Base-by-base conservation (phyloP, 495 filamentous ascomycete genomes). In the Halenospora varia region DNA sequence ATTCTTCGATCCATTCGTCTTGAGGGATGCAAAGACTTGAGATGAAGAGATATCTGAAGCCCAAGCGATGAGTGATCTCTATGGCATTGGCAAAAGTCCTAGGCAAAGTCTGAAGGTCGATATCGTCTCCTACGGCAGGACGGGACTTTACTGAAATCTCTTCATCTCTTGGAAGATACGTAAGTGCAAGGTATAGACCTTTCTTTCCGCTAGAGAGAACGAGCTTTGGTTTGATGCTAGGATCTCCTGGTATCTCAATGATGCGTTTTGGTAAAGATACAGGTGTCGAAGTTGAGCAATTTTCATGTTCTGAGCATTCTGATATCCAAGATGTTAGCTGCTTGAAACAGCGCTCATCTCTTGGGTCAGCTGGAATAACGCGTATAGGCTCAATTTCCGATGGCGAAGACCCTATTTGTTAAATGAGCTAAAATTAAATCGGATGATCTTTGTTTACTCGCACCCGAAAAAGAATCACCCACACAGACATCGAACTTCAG, bases 11-110 rank as follows among this genome's bases (percentile, higher is more conserved):
- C 65, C 70, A 49, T 68, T 60, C 53, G 51, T 64, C 59, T 51
- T 70, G 63, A 23, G 64, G 25, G 47, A 68, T 71, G 51, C 66
- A 68, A 3, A 68, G 26, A 9, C 59, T 53, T 47, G 70, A 59
- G 25, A 68, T 68, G 66, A 63, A 70, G 15, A 71, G 49, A 47
- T 61, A 69, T 10, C 25, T 52, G n/a, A 62, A 39, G 15, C 53
- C 56, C 10, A 70, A 52, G 41, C 51, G 15, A 10, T 40, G 35
- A 1, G 42, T 47, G 39, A 46, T 40, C 11, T 25, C 17, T 0
- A 70, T 53, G 15, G 60, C 25, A 41, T 67, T 61, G n/a, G 42
- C 65, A 11, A 71, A 63, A 11, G 63, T 65, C 23, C 53, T 41
- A 3, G 69, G 65, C 1, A 66, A 56, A 19, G 18, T 44, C 9